Evolutionary conservation across 1,284 basidiomycete genomes (phyloP), one percentile per base, ranked within the genome.

Genomic region (Trametes polyzona): DNA sequence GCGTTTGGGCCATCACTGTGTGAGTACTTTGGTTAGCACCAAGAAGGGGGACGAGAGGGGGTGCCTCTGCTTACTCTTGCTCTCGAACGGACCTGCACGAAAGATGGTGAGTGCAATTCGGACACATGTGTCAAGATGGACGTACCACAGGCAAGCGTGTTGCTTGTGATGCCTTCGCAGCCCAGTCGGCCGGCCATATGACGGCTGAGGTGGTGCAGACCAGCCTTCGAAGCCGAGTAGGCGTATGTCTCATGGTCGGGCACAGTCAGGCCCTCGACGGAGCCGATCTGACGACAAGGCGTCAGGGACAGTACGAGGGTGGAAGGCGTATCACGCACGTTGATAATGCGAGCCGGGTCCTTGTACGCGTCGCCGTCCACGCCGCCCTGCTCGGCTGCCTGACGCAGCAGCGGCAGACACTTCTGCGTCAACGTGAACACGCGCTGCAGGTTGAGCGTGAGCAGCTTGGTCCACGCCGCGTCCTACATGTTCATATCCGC

Each of bases 381-480:
- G 2, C 79, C 80, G 23, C 78, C 76, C 35, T 75, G 73, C 57
- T 76, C 73, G 1, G 79, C 81, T 11, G 78, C 84, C 12, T 76
- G 76, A 6, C 81, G 79, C 14, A 89, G 76, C 21, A 90, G 71
- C 2, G 87, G 88, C 0, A 88, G 71, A 17, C 86, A 75, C 65
- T 83, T 83, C 69, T 90, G 88, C 6, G 84, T 88, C 33, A 90
- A 69, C 0, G 83, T 88, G 68, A 90, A 90, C 2, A 88, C 86
- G 3, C 87, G 78, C 65, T 88, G 86, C 23, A 89, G 69, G 69
- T 90, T 89, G 51, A 90, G 73, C 9, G 79, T 87, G 47, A 90
- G 68, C 46, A 90, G 73, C 68, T 86, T 85, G n/a, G 77, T 76
- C 61, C 80, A 83, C 4, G 79, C 82, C 1, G 73, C 70, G 57